Conservation (phyloP, 352 stramenopile genomes). For the Globisporangium takayamanum region DNA sequence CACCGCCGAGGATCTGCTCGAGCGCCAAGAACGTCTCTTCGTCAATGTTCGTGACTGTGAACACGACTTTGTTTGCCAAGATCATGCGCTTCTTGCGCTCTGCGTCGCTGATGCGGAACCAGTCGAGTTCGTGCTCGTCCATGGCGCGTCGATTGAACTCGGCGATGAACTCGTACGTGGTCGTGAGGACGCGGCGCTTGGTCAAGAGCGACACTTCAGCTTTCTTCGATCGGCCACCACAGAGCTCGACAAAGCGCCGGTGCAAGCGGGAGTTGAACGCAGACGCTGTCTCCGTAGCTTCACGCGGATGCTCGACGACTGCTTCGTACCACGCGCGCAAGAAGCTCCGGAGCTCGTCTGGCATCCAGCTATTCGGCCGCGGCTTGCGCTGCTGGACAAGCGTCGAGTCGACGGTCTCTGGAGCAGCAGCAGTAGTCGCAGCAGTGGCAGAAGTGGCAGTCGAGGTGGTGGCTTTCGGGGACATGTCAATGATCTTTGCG, state of each 20-base stretch:
- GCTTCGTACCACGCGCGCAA: constrained; percentile 8
- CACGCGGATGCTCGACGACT: constrained; percentile 1
- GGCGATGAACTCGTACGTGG: constrained; percentile 11
- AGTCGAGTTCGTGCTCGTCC: background rate
- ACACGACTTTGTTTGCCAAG: constrained; percentile 4
- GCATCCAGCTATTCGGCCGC: constrained; percentile 7
- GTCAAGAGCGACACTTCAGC: constrained; percentile 10
- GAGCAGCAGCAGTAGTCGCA: no score
- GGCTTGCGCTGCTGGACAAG: constrained; percentile 1
- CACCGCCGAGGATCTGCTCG: constrained; percentile 2
- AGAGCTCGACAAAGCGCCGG: constrained; percentile 8
- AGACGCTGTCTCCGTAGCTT: background rate
- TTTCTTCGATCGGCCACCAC: constrained; percentile 6
- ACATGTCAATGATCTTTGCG: constrained; percentile 7
- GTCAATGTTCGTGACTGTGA: constrained; percentile 8
- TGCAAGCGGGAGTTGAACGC: constrained; percentile 7
- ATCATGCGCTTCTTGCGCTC: constrained; percentile 9
- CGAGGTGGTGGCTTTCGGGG: background rate
- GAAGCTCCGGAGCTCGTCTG: constrained; percentile 8
- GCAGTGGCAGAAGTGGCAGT: no score
- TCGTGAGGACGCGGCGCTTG: constrained; percentile 10
- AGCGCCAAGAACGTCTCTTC: constrained; percentile 7
- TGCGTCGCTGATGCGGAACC: constrained; percentile 6
- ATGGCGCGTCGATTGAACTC: constrained; percentile 4
- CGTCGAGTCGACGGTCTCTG: background rate